phyloP scores from a whole-genome alignment of 73 alveolate species.

The Effrenium voratum region DNA sequence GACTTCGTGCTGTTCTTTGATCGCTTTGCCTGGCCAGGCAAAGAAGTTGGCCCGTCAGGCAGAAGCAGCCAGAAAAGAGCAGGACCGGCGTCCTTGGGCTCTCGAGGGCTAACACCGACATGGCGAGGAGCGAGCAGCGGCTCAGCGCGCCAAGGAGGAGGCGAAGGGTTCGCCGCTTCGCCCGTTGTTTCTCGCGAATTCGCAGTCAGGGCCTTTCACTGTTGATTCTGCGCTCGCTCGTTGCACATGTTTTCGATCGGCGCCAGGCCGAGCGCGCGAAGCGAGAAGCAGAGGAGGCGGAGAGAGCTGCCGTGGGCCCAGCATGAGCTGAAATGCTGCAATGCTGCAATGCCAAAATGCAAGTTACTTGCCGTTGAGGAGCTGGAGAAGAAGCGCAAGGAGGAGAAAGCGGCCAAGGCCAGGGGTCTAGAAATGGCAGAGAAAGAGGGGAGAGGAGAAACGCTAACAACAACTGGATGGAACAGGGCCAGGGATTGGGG shows the following conservation, averaged over 20 bases:
- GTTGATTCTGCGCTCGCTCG: too few relatives aligned
- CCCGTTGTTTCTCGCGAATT: background rate
- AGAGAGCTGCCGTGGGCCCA: background rate
- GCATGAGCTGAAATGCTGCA: background rate
- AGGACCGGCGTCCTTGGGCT: background rate
- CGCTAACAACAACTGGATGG: too few relatives aligned
- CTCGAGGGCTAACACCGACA: background rate
- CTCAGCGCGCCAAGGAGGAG: conserved; percentile 76
- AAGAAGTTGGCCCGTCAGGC: conserved; percentile 54
- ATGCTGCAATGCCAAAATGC: too few relatives aligned
- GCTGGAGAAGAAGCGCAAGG: conserved; percentile 44
- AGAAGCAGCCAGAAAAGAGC: conserved; percentile 52
- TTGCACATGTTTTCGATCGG: too few relatives aligned
- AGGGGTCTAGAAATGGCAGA: background rate
- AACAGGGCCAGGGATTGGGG: too few relatives aligned
- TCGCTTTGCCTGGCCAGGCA: background rate
- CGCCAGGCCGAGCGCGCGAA: conserved; percentile 48
- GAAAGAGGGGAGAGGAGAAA: background rate
- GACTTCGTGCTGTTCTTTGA: background rate
- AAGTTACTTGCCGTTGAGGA: background rate
- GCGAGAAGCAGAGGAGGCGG: conserved; percentile 66
- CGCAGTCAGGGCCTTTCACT: background rate
- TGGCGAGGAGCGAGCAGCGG: conserved; percentile 57
- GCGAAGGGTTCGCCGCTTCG: background rate
- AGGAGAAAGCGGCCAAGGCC: conserved; percentile 50